phyloP scores from a whole-genome alignment of 2,329 filamentous ascomycete genomes.

The Sporothrix pallida region DNA sequence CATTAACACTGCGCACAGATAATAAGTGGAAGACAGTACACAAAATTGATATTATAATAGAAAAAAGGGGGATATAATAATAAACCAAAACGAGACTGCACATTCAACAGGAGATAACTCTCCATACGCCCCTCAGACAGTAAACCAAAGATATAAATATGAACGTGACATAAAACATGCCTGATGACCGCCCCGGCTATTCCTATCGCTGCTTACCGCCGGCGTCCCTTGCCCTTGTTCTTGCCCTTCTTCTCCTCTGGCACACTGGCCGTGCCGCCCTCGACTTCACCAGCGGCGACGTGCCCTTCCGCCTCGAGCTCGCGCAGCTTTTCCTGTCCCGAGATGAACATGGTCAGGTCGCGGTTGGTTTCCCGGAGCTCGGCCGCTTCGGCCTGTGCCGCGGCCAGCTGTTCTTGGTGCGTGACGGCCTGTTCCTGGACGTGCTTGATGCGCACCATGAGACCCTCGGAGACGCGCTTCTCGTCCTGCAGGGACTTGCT shows the following conservation, averaged over 20 bases:
- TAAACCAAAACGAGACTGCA: background rate
- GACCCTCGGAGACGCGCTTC: slow-evolving; percentile 78
- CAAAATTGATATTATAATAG: too few species aligned
- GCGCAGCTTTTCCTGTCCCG: slow-evolving; percentile 78
- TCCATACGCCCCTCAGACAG: background rate
- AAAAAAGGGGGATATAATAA: background rate
- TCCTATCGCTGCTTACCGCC: slow-evolving; percentile 18
- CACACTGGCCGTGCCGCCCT: slow-evolving; percentile 72
- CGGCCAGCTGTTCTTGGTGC: slow-evolving; percentile 62
- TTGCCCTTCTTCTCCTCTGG: slow-evolving; percentile 63
- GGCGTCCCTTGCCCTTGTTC: slow-evolving; percentile 37
- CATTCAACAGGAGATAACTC: background rate
- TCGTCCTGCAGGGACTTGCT: slow-evolving; percentile 82
- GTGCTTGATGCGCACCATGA: slow-evolving; percentile 82
- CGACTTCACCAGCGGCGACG: slow-evolving; percentile 71
- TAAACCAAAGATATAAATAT: slow-evolving; percentile 2
- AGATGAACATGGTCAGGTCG: slow-evolving; percentile 87
- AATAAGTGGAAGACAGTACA: too few species aligned
- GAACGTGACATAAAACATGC: background rate
- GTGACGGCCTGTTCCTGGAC: slow-evolving; percentile 67
- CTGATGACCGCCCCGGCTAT: background rate
- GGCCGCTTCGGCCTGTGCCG: slow-evolving; percentile 65
- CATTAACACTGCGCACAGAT: too few species aligned
- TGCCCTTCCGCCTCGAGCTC: slow-evolving; percentile 67
- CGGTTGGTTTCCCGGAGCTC: slow-evolving; percentile 86